phyloP scores from a whole-genome alignment of 192 early-diverging fungal species.

The Dissophora ornata region DNA sequence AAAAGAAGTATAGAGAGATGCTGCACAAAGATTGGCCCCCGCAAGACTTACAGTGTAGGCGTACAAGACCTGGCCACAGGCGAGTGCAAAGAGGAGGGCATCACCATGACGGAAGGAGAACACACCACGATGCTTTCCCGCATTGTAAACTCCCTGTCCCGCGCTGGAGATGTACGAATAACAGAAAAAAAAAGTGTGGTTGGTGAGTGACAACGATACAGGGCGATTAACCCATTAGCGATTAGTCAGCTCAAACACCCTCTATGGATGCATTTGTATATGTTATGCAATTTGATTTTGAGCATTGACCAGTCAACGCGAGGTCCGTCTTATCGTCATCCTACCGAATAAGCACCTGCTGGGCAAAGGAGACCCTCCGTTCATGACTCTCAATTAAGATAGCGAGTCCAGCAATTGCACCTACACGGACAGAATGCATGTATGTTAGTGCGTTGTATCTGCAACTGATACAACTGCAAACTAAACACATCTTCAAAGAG shows the following conservation, averaged over 20 bases:
- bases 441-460: no score
- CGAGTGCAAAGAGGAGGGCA: slow-evolving; percentile 62
- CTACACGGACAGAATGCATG: no score
- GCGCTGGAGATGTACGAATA: slow-evolving; percentile 50
- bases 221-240: neutral
- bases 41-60: slow-evolving; percentile 71
- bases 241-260: slow-evolving; percentile 28
- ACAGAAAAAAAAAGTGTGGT: neutral
- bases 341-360: slow-evolving; percentile 70
- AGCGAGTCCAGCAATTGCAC: slow-evolving; percentile 63
- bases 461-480: no score
- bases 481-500: no score
- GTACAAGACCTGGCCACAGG: slow-evolving; percentile 67
- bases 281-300: no score
- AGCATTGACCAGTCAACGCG: slow-evolving; percentile 14
- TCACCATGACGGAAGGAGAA: slow-evolving; percentile 68
- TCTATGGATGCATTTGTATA: neutral
- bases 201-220: no score
- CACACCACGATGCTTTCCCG: slow-evolving; percentile 63
- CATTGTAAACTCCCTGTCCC: slow-evolving; percentile 66
- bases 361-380: slow-evolving; percentile 64
- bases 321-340: slow-evolving; percentile 2
- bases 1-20: no score
- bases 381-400: slow-evolving; percentile 68
- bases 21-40: no score